Conservation (phyloP, 495 filamentous ascomycete genomes). For the Pyrenopolyporus hunteri region DNA sequence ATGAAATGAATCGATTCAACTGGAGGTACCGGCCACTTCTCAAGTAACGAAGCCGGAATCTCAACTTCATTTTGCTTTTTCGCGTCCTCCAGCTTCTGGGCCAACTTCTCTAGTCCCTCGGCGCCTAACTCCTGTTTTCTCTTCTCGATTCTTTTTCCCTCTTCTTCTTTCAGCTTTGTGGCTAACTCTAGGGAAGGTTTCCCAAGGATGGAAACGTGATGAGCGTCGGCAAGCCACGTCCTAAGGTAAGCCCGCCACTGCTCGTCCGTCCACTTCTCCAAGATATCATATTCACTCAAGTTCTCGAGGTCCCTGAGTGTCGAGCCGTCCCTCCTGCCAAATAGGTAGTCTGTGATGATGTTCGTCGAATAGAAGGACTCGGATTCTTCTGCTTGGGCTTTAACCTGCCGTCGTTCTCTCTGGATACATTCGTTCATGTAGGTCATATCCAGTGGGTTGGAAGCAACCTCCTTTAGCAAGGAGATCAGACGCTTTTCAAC, state of each 20-base stretch:
- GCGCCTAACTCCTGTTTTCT: constrained; percentile 56
- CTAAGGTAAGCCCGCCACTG: constrained; percentile 83
- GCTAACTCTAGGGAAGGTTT: constrained; percentile 75
- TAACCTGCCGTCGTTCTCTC: constrained; percentile 76
- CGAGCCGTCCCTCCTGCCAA: constrained; percentile 82
- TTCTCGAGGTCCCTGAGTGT: constrained; percentile 72
- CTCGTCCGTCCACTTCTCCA: constrained; percentile 79
- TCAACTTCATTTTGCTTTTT: constrained; percentile 82
- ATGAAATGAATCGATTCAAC: constrained; percentile 93
- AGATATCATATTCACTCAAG: constrained; percentile 73
- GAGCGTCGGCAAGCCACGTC: constrained; percentile 84
- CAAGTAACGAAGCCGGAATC: constrained; percentile 77
- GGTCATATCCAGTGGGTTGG: constrained; percentile 81
- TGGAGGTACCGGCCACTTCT: constrained; percentile 78
- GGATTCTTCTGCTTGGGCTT: constrained; percentile 77
- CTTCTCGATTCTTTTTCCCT: constrained; percentile 63
- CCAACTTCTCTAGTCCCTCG: constrained; percentile 68
- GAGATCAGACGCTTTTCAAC: constrained; percentile 88
- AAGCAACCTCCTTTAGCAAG: constrained; percentile 77
- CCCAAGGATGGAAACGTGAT: constrained; percentile 88
- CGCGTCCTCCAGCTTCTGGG: constrained; percentile 75
- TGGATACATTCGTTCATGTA: constrained; percentile 87
- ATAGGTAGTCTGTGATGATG: constrained; percentile 90
- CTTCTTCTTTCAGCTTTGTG: constrained; percentile 73
- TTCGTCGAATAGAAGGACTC: constrained; percentile 76